Evolutionary conservation across 805 yeast genomes (phyloP), one percentile per base, ranked within the genome.

Genomic region (Debaryomyces tyrocola): DNA sequence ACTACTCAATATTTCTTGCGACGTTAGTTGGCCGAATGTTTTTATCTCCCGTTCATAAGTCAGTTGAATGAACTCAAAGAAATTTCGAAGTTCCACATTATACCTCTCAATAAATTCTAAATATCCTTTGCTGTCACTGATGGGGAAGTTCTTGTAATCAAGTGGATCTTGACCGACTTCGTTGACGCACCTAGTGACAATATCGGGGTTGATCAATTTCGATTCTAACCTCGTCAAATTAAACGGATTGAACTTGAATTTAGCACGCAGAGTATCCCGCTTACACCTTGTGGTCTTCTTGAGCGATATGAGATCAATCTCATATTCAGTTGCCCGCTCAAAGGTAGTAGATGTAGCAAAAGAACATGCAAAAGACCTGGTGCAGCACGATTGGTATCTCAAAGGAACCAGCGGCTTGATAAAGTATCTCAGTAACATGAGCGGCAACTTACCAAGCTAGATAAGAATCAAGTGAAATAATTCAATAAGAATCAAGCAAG

Each of bases 1-100:
- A 15, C 58, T 55, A 48, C 61, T 64, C 49, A 57, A 53, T 11
- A 63, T 45, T 44, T 65, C 69, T 9, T 53, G 39, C 4, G 61
- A 39, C 4, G 66, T 58, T 41, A 64, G 56, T 40, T 64, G 62
- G 9, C 46, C 51, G 35, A 62, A 62, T 20, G 46, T 41, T 5
- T 45, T 45, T 47, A 63, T 50, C 41, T 62, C 60, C 36, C 53
- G 29, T 21, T 48, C 55, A 44, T 60, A 63, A 5, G 63, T 59
- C 8, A 46, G 41, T 7, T 28, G 17, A 37, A 64, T 48, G 42
- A 64, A 65, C 15, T 48, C 40, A 27, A 56, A 50, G 40, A 65
- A 57, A 18, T 40, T 53, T 11, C 48, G 33, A 33, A 64, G 42
- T 45, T 63, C 67, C 15, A 21, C 37, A 12, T 44, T 41, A 44